Evolutionary conservation across 176 grass and related monocot species (phyloP).

Genomic region (Oryza brachyantha): DNA sequence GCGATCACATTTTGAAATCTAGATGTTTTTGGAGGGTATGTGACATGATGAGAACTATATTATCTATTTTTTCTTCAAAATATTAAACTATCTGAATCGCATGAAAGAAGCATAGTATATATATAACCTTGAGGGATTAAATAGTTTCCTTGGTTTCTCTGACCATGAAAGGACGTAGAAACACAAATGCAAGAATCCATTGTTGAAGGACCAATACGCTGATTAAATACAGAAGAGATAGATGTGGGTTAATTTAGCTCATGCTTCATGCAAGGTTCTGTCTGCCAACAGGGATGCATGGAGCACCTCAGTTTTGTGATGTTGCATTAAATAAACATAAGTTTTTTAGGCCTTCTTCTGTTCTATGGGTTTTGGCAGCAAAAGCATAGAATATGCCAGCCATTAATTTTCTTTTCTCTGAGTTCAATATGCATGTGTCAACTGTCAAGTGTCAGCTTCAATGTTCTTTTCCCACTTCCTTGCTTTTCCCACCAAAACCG

Average conservation of each 20-base stretch:
- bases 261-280: conserved; percentile 26
- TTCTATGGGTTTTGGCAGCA: conserved; percentile 21
- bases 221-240: conserved; percentile 1
- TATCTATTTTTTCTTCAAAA: neutral
- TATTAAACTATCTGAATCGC: neutral
- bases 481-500: conserved; percentile 6
- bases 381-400: conserved; percentile 52
- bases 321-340: conserved; percentile 13
- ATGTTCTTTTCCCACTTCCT: conserved; percentile 39
- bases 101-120: neutral
- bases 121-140: neutral
- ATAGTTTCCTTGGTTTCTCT: neutral
- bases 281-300: conserved; percentile 40
- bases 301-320: conserved; percentile 14
- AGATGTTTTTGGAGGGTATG: too few relatives aligned
- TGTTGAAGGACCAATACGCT: conserved; percentile 3
- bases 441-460: conserved; percentile 37
- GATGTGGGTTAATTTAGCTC: neutral
- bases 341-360: conserved; percentile 9
- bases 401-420: conserved; percentile 16
- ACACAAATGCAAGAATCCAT: conserved; percentile 31
- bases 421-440: conserved; percentile 37
- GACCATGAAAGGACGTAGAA: neutral
- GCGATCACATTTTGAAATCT: too few relatives aligned
- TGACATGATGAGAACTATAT: neutral